phyloP scores from a whole-genome alignment of 2,329 filamentous ascomycete genomes.

The Aulographum hederae region DNA sequence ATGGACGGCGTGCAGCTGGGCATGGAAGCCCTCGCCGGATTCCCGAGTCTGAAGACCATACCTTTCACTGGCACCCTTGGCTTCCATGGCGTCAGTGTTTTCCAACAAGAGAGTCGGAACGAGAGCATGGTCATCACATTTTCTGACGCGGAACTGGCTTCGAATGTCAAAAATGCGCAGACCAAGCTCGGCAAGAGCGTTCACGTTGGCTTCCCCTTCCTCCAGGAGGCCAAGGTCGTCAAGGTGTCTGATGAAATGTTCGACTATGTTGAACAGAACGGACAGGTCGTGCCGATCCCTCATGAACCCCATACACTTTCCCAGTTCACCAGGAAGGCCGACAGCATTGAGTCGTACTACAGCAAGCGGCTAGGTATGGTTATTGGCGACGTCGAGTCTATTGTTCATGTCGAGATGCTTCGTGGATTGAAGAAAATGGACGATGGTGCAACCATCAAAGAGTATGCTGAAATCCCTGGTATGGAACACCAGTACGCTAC shows the following conservation, averaged over 20 bases:
- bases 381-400: slow-evolving; percentile 69
- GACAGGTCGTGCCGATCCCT: slow-evolving; percentile 46
- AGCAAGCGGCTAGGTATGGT: slow-evolving; percentile 80
- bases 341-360: slow-evolving; percentile 70
- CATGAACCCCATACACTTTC: slow-evolving; percentile 62
- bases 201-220: slow-evolving; percentile 84
- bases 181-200: slow-evolving; percentile 68
- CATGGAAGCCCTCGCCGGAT: slow-evolving; percentile 70
- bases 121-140: slow-evolving; percentile 91
- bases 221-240: slow-evolving; percentile 82
- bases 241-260: slow-evolving; percentile 88
- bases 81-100: slow-evolving; percentile 83
- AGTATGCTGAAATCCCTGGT: slow-evolving; percentile 73
- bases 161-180: slow-evolving; percentile 55
- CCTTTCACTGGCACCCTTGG: slow-evolving; percentile 66
- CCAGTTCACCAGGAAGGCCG: slow-evolving; percentile 69
- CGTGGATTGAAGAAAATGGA: slow-evolving; percentile 83
- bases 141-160: slow-evolving; percentile 51
- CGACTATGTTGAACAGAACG: slow-evolving; percentile 51
- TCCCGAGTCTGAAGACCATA: slow-evolving; percentile 75
- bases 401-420: slow-evolving; percentile 85
- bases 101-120: slow-evolving; percentile 88
- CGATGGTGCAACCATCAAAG: slow-evolving; percentile 77
- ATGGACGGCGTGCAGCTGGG: slow-evolving; percentile 73
- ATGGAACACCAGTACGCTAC: slow-evolving; percentile 81